Percentiles rank a stretch among this genome's conserved stretches.
Evolutionary conservation across 1,284 basidiomycete genomes (phyloP).

Genomic region (Irpex rosettiformis): DNA sequence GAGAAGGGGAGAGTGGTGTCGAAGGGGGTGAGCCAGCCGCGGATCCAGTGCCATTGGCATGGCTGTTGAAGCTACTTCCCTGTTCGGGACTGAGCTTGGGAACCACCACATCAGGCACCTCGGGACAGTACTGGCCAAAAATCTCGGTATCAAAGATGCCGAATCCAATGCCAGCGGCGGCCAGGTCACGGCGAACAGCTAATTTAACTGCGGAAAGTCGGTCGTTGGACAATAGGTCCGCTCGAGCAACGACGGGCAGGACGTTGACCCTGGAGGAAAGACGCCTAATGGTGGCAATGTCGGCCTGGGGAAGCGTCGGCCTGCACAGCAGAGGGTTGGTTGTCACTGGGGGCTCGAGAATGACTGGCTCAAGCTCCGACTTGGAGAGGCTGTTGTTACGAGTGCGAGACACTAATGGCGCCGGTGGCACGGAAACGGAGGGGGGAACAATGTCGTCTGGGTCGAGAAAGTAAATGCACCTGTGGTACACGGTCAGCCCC

Average conservation of each 20-base stretch:
- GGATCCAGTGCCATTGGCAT: slow-evolving; percentile 45
- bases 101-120: slow-evolving; percentile 35
- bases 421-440: slow-evolving; percentile 55
- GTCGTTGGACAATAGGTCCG: slow-evolving; percentile 91
- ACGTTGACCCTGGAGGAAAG: slow-evolving; percentile 92
- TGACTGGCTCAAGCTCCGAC: slow-evolving; percentile 65
- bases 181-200: slow-evolving; percentile 73
- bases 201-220: slow-evolving; percentile 72
- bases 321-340: slow-evolving; percentile 64
- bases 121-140: slow-evolving; percentile 42
- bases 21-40: slow-evolving; percentile 54
- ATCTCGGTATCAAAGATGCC: slow-evolving; percentile 76
- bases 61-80: slow-evolving; percentile 45
- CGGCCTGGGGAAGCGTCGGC: slow-evolving; percentile 66
- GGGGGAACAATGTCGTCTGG: slow-evolving; percentile 72
- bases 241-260: slow-evolving; percentile 90
- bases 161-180: slow-evolving; percentile 78
- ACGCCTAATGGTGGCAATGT: slow-evolving; percentile 88
- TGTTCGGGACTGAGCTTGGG: slow-evolving; percentile 36
- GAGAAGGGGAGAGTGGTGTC: slow-evolving; percentile 53
- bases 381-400: slow-evolving; percentile 68
- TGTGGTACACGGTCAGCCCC: slow-evolving; percentile 31
- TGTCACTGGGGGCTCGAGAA: slow-evolving; percentile 73
- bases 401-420: slow-evolving; percentile 58
- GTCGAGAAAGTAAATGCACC: slow-evolving; percentile 79